A percentile compares a stretch with the other conserved stretches of the same genome.
Conservation (phyloP, 352 stramenopile species). For the Phytophthora rubi region DNA sequence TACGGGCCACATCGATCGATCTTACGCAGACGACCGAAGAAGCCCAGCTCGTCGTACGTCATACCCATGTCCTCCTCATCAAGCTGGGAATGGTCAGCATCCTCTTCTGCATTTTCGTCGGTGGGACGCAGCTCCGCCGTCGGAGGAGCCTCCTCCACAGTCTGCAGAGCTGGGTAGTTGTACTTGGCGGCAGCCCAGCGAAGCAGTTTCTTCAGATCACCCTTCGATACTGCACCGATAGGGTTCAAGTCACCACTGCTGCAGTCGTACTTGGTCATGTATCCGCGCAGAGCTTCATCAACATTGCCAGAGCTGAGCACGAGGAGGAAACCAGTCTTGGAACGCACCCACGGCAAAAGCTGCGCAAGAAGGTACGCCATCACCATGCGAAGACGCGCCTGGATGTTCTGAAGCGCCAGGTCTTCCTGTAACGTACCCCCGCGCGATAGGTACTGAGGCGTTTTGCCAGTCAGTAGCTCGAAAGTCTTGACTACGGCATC, state of each 20-base stretch:
- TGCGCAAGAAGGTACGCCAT: slow-evolving; percentile 98
- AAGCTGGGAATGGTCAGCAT: slow-evolving; percentile 91
- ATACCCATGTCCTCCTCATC: slow-evolving; percentile 99
- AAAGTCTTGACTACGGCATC: slow-evolving; percentile 86
- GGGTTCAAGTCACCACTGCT: slow-evolving; percentile 98
- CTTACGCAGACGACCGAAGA: slow-evolving; percentile 96
- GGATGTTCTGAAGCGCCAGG: slow-evolving; percentile 99
- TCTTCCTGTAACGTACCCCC: slow-evolving; percentile 95
- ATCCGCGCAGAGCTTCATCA: slow-evolving; percentile 97
- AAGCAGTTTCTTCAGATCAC: slow-evolving; percentile 98
- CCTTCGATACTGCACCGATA: slow-evolving; percentile 96
- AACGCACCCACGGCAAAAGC: slow-evolving; percentile 97
- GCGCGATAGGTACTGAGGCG: slow-evolving; percentile 86
- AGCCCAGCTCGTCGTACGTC: slow-evolving; percentile 97
- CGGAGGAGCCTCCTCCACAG: slow-evolving; percentile 94
- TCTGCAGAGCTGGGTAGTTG: slow-evolving; percentile 90
- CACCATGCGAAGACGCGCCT: slow-evolving; percentile 98
- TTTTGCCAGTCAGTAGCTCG: slow-evolving; percentile 85
- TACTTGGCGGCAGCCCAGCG: slow-evolving; percentile 91
- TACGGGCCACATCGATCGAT: slow-evolving; percentile 95
- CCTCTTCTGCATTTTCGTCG: slow-evolving; percentile 61
- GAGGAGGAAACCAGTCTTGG: slow-evolving; percentile 95
- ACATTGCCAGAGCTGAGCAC: slow-evolving; percentile 98
- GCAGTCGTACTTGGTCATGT: slow-evolving; percentile 99
- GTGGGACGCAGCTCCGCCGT: slow-evolving; percentile 97